Percentiles rank a stretch among this genome's conserved stretches.
Evolutionary conservation across 1,139 yeast genomes (phyloP).

Genomic region (Suhomyces kunorum): DNA sequence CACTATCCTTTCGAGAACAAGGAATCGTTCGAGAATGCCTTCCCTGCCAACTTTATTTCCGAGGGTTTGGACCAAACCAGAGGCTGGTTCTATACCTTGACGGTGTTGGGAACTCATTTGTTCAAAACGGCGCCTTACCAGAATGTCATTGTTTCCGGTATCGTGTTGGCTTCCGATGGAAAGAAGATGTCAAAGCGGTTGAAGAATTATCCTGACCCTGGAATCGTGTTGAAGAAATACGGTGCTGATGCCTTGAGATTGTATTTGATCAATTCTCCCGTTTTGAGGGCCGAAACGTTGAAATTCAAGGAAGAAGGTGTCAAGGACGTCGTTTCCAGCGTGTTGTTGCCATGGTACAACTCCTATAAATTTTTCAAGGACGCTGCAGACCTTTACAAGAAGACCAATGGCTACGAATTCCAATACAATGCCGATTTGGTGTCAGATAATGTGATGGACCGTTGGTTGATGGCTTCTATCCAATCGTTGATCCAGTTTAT

Average conservation of each 20-base stretch:
- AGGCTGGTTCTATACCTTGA: conserved; percentile 98
- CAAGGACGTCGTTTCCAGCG: conserved; percentile 94
- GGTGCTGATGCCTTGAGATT: conserved; percentile 98
- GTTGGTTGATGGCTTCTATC: conserved; percentile 92
- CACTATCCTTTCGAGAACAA: conserved; percentile 94
- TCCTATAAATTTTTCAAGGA: conserved; percentile 95
- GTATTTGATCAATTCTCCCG: conserved; percentile 96
- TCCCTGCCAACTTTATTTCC: conserved; percentile 96
- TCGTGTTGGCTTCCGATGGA: conserved; percentile 96
- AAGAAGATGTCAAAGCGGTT: conserved; percentile 98
- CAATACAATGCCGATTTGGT: conserved; percentile 62
- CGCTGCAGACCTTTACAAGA: conserved; percentile 81
- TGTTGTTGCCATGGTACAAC: conserved; percentile 97
- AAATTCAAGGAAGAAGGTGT: conserved; percentile 99
- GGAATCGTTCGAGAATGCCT: conserved; percentile 66
- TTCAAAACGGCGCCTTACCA: conserved; percentile 91
- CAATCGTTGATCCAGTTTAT: conserved; percentile 86
- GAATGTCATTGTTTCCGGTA: conserved; percentile 95
- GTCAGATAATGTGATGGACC: conserved; percentile 93
- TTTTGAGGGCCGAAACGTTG: conserved; percentile 92
- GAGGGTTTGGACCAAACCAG: conserved; percentile 99
- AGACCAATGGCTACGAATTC: conserved; percentile 71
- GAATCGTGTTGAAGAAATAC: conserved; percentile 72
- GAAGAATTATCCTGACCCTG: conserved; percentile 97
- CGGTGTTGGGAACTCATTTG: conserved; percentile 93